Conservation (phyloP, 495 filamentous ascomycete genomes). For the Talaromyces liani region DNA sequence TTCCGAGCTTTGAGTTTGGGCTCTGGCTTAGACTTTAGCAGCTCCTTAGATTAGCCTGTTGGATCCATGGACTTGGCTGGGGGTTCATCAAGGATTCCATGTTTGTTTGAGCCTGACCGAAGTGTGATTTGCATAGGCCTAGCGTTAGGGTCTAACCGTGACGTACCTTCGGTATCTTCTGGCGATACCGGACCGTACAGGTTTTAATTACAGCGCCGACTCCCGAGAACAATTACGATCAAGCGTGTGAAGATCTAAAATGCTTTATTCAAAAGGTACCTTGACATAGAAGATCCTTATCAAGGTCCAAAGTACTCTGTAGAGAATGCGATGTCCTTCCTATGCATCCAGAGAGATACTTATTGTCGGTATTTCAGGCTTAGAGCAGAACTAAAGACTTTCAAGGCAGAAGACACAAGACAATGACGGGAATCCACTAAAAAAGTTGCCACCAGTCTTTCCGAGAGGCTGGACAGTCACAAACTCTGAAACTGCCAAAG, state of each 20-base stretch:
- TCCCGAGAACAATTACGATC: not conserved
- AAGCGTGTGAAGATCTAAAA: not conserved
- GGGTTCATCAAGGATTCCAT: not conserved
- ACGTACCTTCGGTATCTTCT: not conserved
- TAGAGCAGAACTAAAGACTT: not conserved
- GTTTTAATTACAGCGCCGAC: not conserved
- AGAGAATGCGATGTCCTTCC: not conserved
- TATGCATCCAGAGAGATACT: not conserved
- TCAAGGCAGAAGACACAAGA: not conserved
- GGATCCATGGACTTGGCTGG: not conserved
- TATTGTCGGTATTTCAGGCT: conserved; percentile 2
- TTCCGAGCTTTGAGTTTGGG: not conserved
- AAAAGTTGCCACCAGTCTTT: conserved; percentile 1
- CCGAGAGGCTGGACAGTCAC: conserved; percentile 1
- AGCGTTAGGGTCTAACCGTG: not conserved
- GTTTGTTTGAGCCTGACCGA: not conserved
- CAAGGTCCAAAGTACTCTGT: not conserved
- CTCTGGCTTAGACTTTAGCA: not conserved
- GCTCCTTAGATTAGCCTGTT: not conserved
- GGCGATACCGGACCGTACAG: not conserved
- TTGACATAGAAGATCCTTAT: not conserved
- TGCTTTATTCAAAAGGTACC: not conserved
- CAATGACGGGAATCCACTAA: not conserved
- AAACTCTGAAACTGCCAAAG: not conserved
- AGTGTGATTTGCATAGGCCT: not conserved